Percentiles rank a stretch among this genome's conserved stretches.
phyloP scores from a whole-genome alignment of 352 stramenopile species.

The Phytophthora pisi region DNA sequence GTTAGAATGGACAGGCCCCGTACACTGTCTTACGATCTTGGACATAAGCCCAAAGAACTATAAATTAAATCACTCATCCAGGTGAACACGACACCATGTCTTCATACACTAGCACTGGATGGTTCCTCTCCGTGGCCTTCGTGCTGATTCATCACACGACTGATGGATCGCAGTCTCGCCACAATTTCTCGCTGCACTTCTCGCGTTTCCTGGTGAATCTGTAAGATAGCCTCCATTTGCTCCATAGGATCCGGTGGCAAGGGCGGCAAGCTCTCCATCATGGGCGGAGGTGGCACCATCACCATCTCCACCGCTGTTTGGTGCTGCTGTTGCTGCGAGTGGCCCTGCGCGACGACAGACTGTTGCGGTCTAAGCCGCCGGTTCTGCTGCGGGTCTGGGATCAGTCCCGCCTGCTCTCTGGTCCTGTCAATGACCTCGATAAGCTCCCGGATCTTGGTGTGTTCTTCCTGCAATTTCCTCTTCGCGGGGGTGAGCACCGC shows the following conservation, averaged over 20 bases:
- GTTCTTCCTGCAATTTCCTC: constrained; percentile 54
- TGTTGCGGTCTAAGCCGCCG: constrained; percentile 15
- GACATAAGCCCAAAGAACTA: constrained; percentile 6
- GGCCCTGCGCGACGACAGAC: background rate
- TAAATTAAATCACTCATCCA: constrained; percentile 30
- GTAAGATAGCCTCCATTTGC: constrained; percentile 58
- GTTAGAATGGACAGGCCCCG: background rate
- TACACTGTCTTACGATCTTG: constrained; percentile 15
- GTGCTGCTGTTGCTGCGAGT: constrained; percentile 19
- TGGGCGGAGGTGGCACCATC: constrained; percentile 19
- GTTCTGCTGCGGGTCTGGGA: constrained; percentile 32
- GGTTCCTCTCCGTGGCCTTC: constrained; percentile 54
- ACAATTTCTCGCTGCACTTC: constrained; percentile 61
- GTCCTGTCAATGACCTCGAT: constrained; percentile 69
- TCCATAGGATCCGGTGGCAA: constrained; percentile 39
- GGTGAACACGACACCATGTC: background rate
- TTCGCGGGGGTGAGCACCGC: constrained; percentile 46
- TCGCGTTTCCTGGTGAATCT: constrained; percentile 60
- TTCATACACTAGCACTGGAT: constrained; percentile 71
- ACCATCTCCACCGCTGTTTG: constrained; percentile 25
- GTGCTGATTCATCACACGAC: constrained; percentile 40
- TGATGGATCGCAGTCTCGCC: constrained; percentile 48
- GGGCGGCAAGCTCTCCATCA: constrained; percentile 32
- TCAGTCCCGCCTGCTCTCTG: constrained; percentile 36
- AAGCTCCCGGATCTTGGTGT: constrained; percentile 61